These are phyloP conservation scores for Leishmania major DNA, from an alignment of 208 protist species.

Conservation along the genomic window DNA sequence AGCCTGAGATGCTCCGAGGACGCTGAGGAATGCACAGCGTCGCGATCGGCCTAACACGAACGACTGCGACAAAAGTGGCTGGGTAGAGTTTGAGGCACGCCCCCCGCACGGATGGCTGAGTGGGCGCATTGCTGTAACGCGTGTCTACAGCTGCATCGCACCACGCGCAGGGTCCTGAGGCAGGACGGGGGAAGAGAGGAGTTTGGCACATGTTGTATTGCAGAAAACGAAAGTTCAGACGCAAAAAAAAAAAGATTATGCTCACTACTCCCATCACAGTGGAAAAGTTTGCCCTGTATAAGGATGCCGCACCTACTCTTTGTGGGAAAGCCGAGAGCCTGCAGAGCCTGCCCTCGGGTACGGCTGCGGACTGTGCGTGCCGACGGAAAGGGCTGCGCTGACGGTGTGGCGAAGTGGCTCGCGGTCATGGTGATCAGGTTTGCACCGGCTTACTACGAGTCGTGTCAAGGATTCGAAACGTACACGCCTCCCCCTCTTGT, in stretches of 20 bases:
- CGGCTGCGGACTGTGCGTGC: no score
- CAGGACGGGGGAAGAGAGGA: no score
- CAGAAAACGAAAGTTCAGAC: not conserved
- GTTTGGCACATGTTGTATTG: not conserved
- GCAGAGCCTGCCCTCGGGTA: not conserved
- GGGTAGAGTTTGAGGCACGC: not conserved
- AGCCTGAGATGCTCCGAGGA: no score
- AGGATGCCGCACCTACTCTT: no score
- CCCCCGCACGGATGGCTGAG: no score
- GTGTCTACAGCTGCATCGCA: no score
- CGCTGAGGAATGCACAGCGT: not conserved
- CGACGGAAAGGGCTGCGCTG: not conserved
- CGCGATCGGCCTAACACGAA: not conserved
- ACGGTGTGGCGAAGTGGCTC: not conserved
- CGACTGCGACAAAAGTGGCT: not conserved
- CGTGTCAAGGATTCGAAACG: not conserved
- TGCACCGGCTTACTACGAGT: not conserved
- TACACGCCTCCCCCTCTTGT: not conserved
- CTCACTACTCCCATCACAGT: no score
- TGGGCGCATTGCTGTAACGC: no score
- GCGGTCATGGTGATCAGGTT: not conserved
- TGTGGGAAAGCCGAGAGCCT: no score
- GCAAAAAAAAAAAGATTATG: no score
- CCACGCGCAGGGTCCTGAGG: no score
- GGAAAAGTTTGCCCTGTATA: no score